Conservation (phyloP, 176 grass and related monocot species). For the Tillandsia leiboldiana region DNA sequence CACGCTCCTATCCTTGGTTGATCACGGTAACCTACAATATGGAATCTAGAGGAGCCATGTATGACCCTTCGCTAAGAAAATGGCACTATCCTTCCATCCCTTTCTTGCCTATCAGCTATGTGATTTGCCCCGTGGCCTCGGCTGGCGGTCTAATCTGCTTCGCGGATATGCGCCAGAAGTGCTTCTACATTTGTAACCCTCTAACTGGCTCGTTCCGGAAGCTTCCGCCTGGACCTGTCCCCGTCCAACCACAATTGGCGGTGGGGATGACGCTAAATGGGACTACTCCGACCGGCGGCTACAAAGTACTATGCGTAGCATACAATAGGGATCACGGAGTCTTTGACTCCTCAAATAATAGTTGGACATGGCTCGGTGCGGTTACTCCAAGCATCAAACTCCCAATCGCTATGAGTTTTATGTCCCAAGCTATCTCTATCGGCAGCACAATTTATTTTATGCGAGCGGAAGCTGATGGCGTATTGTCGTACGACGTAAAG, state of each 20-base stretch:
- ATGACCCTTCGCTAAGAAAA: slow-evolving; percentile 62
- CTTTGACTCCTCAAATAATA: slow-evolving; percentile 58
- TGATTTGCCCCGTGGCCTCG: slow-evolving; percentile 86
- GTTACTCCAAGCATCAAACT: slow-evolving; percentile 72
- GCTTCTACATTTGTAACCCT: slow-evolving; percentile 87
- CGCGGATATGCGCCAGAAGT: slow-evolving; percentile 65
- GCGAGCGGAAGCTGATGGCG: slow-evolving; percentile 84
- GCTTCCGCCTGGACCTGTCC: slow-evolving; percentile 64
- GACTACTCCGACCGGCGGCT: slow-evolving; percentile 43
- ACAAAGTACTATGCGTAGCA: slow-evolving; percentile 85
- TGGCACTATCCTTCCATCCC: slow-evolving; percentile 68
- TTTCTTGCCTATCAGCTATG: slow-evolving; percentile 41
- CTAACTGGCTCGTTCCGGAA: slow-evolving; percentile 67
- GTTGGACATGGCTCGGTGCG: slow-evolving; percentile 41
- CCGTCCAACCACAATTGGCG: slow-evolving; percentile 73
- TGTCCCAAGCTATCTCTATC: slow-evolving; percentile 69
- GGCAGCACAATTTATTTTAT: slow-evolving; percentile 86
- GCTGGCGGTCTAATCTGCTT: slow-evolving; percentile 92
- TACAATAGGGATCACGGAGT: slow-evolving; percentile 64
- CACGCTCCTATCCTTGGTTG: slow-evolving; percentile 60
- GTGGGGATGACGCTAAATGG: slow-evolving; percentile 90
- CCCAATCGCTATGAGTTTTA: slow-evolving; percentile 84
- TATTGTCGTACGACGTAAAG: slow-evolving; percentile 77
- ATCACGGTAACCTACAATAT: slow-evolving; percentile 85
- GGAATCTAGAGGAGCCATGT: slow-evolving; percentile 60